A percentile compares a stretch with the other conserved stretches of the same genome.
phyloP scores from a whole-genome alignment of 1,284 basidiomycete genomes.

The Gastroboletus turbinatus region DNA sequence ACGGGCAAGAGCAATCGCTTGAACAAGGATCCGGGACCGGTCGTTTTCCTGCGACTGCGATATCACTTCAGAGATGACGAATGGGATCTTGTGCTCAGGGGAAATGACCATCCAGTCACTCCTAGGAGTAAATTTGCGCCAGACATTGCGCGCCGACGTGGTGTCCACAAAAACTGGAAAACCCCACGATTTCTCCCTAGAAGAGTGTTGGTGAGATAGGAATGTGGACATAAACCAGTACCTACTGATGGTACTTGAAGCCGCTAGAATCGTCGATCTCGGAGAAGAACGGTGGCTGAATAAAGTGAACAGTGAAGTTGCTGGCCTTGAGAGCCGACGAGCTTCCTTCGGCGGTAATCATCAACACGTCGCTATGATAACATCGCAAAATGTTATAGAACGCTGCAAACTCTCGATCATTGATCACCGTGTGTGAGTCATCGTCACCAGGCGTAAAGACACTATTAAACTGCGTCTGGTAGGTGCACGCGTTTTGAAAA shows the following conservation, averaged over 20 bases:
- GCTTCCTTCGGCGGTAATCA: neutral
- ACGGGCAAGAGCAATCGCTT: neutral
- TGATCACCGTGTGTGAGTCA: rapidly evolving
- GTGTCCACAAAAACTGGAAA: too few species aligned
- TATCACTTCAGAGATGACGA: slow-evolving; percentile 2
- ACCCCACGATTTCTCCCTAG: too few species aligned
- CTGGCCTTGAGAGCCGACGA: too few species aligned
- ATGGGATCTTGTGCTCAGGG: neutral
- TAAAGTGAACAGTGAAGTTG: too few species aligned
- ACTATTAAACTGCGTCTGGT: neutral
- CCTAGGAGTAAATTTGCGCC: neutral
- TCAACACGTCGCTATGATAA: neutral
- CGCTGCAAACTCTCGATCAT: neutral
- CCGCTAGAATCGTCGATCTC: too few species aligned
- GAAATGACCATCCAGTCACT: slow-evolving; percentile 1
- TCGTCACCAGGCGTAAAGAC: neutral
- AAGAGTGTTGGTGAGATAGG: too few species aligned
- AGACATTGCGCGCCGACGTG: neutral
- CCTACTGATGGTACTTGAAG: too few species aligned
- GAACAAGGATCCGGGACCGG: neutral
- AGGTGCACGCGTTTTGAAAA: neutral
- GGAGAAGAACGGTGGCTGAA: too few species aligned
- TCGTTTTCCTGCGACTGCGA: neutral
- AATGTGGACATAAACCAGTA: too few species aligned
- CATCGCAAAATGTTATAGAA: slow-evolving; percentile 4